Evolutionary conservation across 768 basidiomycete species (phyloP), one percentile per base, ranked within the genome.

Genomic region (Galerina marginata): DNA sequence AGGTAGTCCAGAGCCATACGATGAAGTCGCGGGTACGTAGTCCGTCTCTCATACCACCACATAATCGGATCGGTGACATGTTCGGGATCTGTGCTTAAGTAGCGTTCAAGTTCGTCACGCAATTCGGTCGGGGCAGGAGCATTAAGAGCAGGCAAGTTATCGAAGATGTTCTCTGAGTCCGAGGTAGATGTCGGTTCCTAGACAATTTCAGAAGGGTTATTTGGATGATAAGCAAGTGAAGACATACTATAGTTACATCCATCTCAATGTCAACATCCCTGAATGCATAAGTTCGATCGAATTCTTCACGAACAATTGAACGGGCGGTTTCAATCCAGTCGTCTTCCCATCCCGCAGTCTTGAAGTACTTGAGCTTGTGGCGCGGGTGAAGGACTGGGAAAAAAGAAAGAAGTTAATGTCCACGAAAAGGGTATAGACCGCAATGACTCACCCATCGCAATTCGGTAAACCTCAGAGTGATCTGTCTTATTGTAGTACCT

Each of bases 401-500:
- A 23, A 6, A 10, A n/a, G 2, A 39, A 2, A 39, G 37, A 11
- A 51, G 50, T 10, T 10, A 47, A 14, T 12, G 10, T 33, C 10
- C 4, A 26, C 14, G 12, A 12, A n/a, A 26, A 47, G 20, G 25
- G 53, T 42, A 33, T 9, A 36, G 20, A 29, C 26, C 48, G 12
- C 20, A 20, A 20, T 20, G 46, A 53, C 72, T 2, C 60, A 76
- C 76, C 54, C 72, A 77, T 77, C 6, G 74, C 70, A 52, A 77
- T 75, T 1, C 64, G 56, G 59, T 73, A 77, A 16, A 74, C 63
- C n/a, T 73, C 67, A 1, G 74, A 72, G 9, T 62, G 39, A 59
- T 77, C 73, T 0, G 71, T 74, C 15, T 66, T 45, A 45, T 49
- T 51, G 62, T 77, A 77, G 60, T 77, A 77, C 25, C 61, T 58